Percentiles rank a stretch among this genome's conserved stretches.
These are phyloP conservation scores for Ogataea methanolica DNA, from an alignment of 805 yeast species.

Conservation along the genomic window DNA sequence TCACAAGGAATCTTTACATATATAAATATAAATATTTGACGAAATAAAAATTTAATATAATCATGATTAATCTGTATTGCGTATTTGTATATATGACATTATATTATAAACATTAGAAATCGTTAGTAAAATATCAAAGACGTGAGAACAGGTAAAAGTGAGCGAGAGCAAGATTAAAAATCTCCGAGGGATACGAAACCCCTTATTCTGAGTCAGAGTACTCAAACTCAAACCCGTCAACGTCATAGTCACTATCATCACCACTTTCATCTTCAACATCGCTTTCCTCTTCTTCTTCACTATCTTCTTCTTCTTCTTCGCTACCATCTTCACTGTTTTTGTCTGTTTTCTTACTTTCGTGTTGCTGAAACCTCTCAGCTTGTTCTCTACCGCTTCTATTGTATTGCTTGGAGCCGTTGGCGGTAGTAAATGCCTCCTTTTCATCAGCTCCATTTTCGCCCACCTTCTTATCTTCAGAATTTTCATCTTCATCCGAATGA, in stretches of 20 bases:
- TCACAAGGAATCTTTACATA: background rate
- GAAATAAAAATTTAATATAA: no score
- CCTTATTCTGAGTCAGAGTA: slow-evolving; percentile 31
- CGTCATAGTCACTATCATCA: slow-evolving; percentile 5
- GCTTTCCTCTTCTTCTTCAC: slow-evolving; percentile 5
- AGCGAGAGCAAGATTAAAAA: background rate
- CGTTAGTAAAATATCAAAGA: background rate
- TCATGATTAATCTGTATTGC: no score
- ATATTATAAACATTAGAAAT: no score
- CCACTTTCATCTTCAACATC: background rate
- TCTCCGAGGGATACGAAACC: background rate
- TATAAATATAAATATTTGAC: no score
- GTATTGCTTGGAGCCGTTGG: no score
- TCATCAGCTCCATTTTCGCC: no score
- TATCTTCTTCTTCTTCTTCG: background rate
- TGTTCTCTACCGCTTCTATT: no score
- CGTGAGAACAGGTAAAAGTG: background rate
- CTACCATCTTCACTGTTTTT: background rate
- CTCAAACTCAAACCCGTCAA: slow-evolving; percentile 43
- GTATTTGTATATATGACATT: no score
- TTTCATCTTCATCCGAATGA: background rate
- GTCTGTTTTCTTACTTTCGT: no score
- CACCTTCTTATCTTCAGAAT: no score
- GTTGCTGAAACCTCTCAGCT: no score
- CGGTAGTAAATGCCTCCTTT: no score